Conservation (phyloP, 2,329 filamentous ascomycete species). For the Rhynchosporium agropyri region DNA sequence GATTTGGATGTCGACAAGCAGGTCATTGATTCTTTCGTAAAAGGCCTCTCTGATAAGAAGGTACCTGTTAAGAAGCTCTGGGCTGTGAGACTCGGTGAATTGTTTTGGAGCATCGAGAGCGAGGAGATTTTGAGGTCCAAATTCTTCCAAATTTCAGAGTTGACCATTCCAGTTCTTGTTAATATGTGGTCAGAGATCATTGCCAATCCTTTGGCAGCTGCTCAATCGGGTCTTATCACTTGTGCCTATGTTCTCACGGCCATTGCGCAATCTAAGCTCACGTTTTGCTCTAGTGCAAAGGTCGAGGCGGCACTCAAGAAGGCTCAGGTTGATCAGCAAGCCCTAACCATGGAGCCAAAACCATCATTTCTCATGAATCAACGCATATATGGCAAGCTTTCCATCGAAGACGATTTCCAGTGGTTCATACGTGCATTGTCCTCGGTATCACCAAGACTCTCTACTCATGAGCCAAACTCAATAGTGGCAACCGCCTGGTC, state of each 20-base stretch:
- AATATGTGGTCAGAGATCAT: slow-evolving; percentile 77
- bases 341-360: slow-evolving; percentile 73
- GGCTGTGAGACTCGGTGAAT: slow-evolving; percentile 72
- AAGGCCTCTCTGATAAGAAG: slow-evolving; percentile 86
- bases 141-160: slow-evolving; percentile 55
- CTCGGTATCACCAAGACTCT: slow-evolving; percentile 58
- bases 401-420: slow-evolving; percentile 70
- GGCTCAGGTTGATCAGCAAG: slow-evolving; percentile 63
- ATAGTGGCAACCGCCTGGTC: slow-evolving; percentile 73
- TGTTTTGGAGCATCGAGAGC: slow-evolving; percentile 63
- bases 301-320: slow-evolving; percentile 62
- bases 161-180: slow-evolving; percentile 57
- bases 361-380: slow-evolving; percentile 85
- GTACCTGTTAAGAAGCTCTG: slow-evolving; percentile 75
- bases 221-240: slow-evolving; percentile 81
- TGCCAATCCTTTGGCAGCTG: slow-evolving; percentile 75
- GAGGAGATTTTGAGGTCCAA: slow-evolving; percentile 51
- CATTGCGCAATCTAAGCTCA: slow-evolving; percentile 58
- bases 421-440: slow-evolving; percentile 77
- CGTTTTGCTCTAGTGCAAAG: slow-evolving; percentile 57
- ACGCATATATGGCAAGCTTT: slow-evolving; percentile 81
- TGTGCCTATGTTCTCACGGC: slow-evolving; percentile 75
- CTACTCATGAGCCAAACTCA: slow-evolving; percentile 48
- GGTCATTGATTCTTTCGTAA: slow-evolving; percentile 71
- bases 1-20: slow-evolving; percentile 65